Base-by-base conservation (phyloP, 2,329 filamentous ascomycete genomes). In the Neonectria coccinea region DNA sequence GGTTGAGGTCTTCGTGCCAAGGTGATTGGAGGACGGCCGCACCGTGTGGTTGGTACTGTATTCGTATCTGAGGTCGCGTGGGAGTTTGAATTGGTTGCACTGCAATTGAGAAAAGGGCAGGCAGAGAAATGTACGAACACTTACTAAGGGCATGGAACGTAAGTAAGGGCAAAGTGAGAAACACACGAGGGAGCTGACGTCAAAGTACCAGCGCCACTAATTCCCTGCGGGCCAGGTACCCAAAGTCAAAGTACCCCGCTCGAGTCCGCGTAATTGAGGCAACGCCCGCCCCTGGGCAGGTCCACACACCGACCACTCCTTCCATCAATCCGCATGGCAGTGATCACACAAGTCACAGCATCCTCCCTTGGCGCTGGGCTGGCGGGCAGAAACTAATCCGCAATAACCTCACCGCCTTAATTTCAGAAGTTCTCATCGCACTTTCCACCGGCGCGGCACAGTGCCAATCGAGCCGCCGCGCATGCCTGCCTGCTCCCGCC, bases 391-490 rank as follows among this genome's bases (percentile, higher is more conserved):
- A 67, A 69, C 67, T 64, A 64, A 64, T 61, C 56, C 42, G 52
- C 64, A 65, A 59, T 59, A 65, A 58, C 55, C 72, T 74, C 73
- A 75, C 73, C 73, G 73, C 73, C 67, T 73, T 68, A 72, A 71
- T 73, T 68, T 39, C 36, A 39, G 36, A 39, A 39, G 36, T 39
- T 74, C 68, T 71, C 48, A 29, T 62, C 59, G 33, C 29, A 39
- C 54, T 47, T 42, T 29, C 14, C 41, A 48, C 29, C 18, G 8
- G 25, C 25, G 18, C 44, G n/a, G 33, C 27, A 58, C 56, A 58
- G 56, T 58, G 56, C 31, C 22, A 58, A 29, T 20, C 8, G 42
- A 39, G 25, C 8, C 36, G n/a, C 47, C 44, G 39, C n/a, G 9
- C 53, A 39, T 53, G 33, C 41, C 45, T 56, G 33, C 41, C 45